Evolutionary conservation across 495 filamentous ascomycete species (phyloP), one percentile per base, ranked within the genome.

Genomic region (Neurospora sp.): DNA sequence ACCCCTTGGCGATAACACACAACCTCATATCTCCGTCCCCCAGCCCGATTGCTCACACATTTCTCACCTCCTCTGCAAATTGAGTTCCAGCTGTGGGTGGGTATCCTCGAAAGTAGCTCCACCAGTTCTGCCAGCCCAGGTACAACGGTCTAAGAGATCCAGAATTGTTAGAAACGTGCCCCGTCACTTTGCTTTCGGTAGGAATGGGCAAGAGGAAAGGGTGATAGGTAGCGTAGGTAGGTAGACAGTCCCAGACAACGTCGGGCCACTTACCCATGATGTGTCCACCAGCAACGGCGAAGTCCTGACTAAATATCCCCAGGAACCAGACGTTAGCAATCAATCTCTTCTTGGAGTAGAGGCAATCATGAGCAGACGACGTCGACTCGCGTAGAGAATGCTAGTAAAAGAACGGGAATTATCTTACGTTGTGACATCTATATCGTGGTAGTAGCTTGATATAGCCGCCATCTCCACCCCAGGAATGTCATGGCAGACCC

Each of bases 81-180:
- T n/a, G n/a, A n/a, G n/a, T n/a, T n/a, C n/a, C n/a, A n/a, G n/a
- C n/a, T n/a, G n/a, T n/a, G n/a, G n/a, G n/a, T n/a, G n/a, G n/a
- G n/a, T n/a, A n/a, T 31, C 23, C 23, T 59, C 48, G 10, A 0
- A 7, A 8, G 0, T 11, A 0, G 0, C 0, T 62, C 54, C 54
- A 31, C 54, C 54, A 16, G 54, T 62, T 62, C 0, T 62, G 23
- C 54, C 54, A 16, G 23, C 23, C 23, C 12, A 62, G 48, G 23
- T 62, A 16, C 54, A 62, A 31, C 0, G 5, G 54, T 62, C 54
- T 62, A 16, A 4, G 54, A 4, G 5, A 14, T 62, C 6, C 54
- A 62, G 0, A 14, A 62, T 62, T 2, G 54, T 62, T 16, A 62
- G 54, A 16, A 62, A 14, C 23, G 23, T 62, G 23, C 23, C 2